Base-by-base conservation (phyloP, 257 asterid species). In the Apocynum venetum region DNA sequence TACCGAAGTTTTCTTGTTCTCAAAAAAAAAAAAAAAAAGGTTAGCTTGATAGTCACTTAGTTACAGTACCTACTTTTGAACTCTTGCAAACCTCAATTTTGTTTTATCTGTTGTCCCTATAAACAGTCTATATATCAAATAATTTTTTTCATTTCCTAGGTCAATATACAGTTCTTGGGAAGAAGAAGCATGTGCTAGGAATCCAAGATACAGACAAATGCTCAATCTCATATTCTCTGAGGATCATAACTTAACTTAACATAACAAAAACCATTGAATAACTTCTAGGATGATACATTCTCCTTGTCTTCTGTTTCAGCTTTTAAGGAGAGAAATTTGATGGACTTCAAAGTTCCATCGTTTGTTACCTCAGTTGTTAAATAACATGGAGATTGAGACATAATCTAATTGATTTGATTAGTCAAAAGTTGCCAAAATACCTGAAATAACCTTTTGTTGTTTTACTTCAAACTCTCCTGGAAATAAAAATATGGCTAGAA, bases 111-210 rank as follows among this genome's bases (percentile, higher is more conserved):
- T 71, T 11, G 44, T 31, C 75, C 4, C 74, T 25, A 25, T 25
- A 25, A 25, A 25, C 53, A 1, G 14, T 49, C 11, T 51, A 8
- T 51, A 2, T 51, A 51, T 4, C 13, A 4, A 51, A 25, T 25
- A 25, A 25, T 25, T 51, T 4, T 53, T 53, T 55, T 20, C 25
- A 55, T 55, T 55, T 55, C 60, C 60, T 15, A 31, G 20, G 35
- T 46, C 9, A n/a, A 6, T 8, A 12, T 35, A 63, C 31, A 25
- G 31, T 25, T 25, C 44, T 63, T 12, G 69, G 20, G 69, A 63
- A 63, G 69, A 63, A 63, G 46, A 63, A 63, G 43, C 69, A 63
- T 63, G 69, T 63, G 69, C 44, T 63, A 3, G 44, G 69, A 35
- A 35, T 31, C 44, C 69, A 63, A 63, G 5, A 63, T 10, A 11